Evolutionary conservation across 2,329 filamentous ascomycete species (phyloP).

Genomic region (Fusarium duplospermum): DNA sequence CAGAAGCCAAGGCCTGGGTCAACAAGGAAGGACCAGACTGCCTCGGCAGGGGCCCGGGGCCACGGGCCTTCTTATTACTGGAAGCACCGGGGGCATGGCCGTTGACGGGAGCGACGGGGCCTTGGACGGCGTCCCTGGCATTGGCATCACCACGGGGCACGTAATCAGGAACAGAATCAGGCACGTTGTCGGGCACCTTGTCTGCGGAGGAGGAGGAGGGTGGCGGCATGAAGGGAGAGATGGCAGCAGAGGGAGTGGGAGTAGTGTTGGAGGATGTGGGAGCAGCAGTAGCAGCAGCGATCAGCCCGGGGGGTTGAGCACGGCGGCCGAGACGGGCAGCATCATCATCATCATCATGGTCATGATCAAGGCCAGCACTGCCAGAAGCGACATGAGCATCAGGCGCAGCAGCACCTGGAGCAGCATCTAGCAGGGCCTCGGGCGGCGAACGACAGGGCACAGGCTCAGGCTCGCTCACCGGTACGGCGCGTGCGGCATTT

Average conservation of each 20-base stretch:
- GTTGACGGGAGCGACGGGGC: constrained; percentile 16
- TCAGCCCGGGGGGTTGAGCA: not conserved
- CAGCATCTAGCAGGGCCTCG: constrained; percentile 35
- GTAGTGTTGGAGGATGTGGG: constrained; percentile 29
- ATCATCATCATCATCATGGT: constrained; percentile 37
- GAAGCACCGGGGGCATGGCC: constrained; percentile 24
- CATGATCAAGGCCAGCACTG: constrained; percentile 36
- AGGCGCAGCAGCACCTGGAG: constrained; percentile 13
- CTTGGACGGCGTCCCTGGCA: constrained; percentile 29
- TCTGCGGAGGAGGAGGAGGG: constrained; percentile 31
- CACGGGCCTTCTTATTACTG: constrained; percentile 60
- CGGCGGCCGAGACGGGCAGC: constrained; percentile 33
- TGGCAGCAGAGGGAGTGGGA: constrained; percentile 38
- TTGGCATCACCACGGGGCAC: constrained; percentile 40
- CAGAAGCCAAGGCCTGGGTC: constrained; percentile 69
- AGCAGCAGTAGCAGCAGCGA: constrained; percentile 35
- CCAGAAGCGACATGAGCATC: constrained; percentile 3
- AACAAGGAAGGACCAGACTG: constrained; percentile 66
- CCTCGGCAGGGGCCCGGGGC: constrained; percentile 52
- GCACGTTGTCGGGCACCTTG: constrained; percentile 41
- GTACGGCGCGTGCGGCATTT: constrained; percentile 65
- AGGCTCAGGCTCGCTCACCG: constrained; percentile 52
- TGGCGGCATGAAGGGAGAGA: constrained; percentile 36
- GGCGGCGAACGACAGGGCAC: constrained; percentile 11
- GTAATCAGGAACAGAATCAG: constrained; percentile 41